Base-by-base conservation (phyloP, 2,329 filamentous ascomycete genomes). In the Neofusicoccum parvum region DNA sequence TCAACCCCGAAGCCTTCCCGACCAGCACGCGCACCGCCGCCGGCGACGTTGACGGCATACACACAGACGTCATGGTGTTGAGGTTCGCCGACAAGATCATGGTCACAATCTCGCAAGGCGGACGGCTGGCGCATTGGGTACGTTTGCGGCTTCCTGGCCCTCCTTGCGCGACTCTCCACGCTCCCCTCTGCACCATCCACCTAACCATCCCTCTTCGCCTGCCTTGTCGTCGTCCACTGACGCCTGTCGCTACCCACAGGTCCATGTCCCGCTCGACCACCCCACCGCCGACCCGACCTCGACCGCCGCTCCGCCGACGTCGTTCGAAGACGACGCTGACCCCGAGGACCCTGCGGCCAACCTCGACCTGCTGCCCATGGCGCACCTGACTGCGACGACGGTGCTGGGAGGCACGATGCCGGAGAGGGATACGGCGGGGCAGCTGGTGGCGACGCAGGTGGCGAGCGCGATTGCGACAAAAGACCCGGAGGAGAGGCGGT, bases 121-220 rank as follows among this genome's bases (percentile, higher is more conserved):
- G 94, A 6, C 87, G 90, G 66, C 80, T 98, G 53, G 91, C 92
- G 20, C 95, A 98, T 83, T 99, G 95, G 95, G 93, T 97, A 82
- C 63, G 81, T 75, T 3, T n/a, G 1, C 14, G n/a, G 5, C 43
- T 45, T n/a, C n/a, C n/a, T 17, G 1, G n/a, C 14, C 43, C n/a
- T n/a, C n/a, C n/a, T 17, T 17, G 1, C n/a, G 2, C 27, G 48
- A 9, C n/a, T 14, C 6, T 49, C 32, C 41, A 9, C 43, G 34
- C 23, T 10, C 9, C 27, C 20, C 27, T 41, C 59, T 23, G 1
- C 15, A 11, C 20, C 32, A 14, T 9, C 10, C 6, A 36, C 9
- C 15, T 27, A 3, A 43, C 32, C 1, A 27, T 32, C 20, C 32
- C 50, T 39, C n/a, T 36, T 23, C 12, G 15, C 49, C 11, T 23